Conservation (phyloP, 345 rosid species). For the Populus simonii region DNA sequence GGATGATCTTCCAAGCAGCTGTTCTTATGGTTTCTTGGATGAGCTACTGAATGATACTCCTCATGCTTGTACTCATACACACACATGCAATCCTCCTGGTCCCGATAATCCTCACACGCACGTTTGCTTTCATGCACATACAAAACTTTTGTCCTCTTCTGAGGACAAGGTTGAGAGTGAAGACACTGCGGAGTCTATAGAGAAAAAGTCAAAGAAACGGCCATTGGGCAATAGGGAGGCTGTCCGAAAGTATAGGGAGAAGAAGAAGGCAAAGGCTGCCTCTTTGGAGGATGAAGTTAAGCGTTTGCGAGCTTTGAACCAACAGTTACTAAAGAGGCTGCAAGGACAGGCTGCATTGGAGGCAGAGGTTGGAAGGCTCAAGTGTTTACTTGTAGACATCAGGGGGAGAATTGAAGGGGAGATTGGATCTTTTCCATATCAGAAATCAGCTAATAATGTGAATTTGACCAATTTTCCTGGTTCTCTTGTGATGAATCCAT, state of each 20-base stretch:
- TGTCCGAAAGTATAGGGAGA: conserved; percentile 92
- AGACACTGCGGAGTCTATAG: conserved; percentile 72
- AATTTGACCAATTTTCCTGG: conserved; percentile 36
- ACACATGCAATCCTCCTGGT: conserved; percentile 91
- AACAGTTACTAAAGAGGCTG: conserved; percentile 78
- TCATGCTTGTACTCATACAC: conserved; percentile 89
- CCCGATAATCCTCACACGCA: conserved; percentile 85
- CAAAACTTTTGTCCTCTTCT: conserved; percentile 56
- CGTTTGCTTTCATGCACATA: conserved; percentile 89
- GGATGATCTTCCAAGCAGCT: conserved; percentile 57
- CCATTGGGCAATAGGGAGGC: conserved; percentile 85
- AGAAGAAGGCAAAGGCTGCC: conserved; percentile 94
- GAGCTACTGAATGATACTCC: conserved; percentile 54
- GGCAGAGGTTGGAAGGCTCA: conserved; percentile 83
- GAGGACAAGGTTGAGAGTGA: conserved; percentile 69
- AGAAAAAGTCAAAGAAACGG: conserved; percentile 63
- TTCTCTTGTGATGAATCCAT: conserved; percentile 73
- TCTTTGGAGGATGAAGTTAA: conserved; percentile 85
- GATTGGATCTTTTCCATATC: conserved; percentile 93
- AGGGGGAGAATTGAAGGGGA: conserved; percentile 98
- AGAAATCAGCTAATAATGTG: conserved; percentile 48
- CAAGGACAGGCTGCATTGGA: conserved; percentile 89
- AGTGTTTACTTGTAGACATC: conserved; percentile 94
- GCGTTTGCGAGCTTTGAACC: conserved; percentile 69
- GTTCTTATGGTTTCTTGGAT: conserved; percentile 70